Percentiles rank a stretch among this genome's conserved stretches.
phyloP scores from a whole-genome alignment of 164 flowering plant species.

The Hamamelis virginiana region DNA sequence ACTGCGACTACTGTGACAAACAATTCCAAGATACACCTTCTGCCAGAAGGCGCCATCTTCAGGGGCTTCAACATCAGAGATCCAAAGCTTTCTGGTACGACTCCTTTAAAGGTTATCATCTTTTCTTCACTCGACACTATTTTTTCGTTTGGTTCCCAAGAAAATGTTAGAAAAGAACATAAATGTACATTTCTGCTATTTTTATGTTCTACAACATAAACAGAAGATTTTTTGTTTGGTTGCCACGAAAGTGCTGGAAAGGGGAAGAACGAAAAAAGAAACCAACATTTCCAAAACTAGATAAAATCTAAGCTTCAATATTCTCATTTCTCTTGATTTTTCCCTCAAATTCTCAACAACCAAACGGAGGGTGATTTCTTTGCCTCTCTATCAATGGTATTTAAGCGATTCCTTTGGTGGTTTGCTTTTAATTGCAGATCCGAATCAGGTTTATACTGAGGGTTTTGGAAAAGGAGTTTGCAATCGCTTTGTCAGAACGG shows the following conservation, averaged over 20 bases:
- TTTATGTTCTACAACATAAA: too few species aligned
- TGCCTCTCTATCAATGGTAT: background rate
- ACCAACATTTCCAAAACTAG: background rate
- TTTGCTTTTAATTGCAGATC: constrained; percentile 24
- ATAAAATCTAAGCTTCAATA: background rate
- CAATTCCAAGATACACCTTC: constrained; percentile 77
- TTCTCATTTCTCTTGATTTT: background rate
- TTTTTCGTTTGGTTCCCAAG: background rate
- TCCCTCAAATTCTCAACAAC: background rate
- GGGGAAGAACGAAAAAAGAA: too few species aligned
- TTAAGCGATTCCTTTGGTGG: background rate
- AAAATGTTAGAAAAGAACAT: too few species aligned
- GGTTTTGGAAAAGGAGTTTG: constrained; percentile 51
- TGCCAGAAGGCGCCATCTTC: constrained; percentile 81
- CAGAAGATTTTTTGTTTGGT: too few species aligned
- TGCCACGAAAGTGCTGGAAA: too few species aligned
- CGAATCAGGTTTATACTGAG: constrained; percentile 23
- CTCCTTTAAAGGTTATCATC: constrained; percentile 40
- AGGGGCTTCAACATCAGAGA: constrained; percentile 70
- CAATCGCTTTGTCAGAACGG: constrained; percentile 75
- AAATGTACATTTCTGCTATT: too few species aligned
- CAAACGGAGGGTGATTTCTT: too few species aligned
- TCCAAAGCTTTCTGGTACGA: constrained; percentile 78
- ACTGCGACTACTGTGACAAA: constrained; percentile 97
- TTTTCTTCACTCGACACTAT: background rate